A percentile compares a stretch with the other conserved stretches of the same genome.
Evolutionary conservation across 1,284 basidiomycete species (phyloP).

Genomic region (Lentinula novae-zelandiae): DNA sequence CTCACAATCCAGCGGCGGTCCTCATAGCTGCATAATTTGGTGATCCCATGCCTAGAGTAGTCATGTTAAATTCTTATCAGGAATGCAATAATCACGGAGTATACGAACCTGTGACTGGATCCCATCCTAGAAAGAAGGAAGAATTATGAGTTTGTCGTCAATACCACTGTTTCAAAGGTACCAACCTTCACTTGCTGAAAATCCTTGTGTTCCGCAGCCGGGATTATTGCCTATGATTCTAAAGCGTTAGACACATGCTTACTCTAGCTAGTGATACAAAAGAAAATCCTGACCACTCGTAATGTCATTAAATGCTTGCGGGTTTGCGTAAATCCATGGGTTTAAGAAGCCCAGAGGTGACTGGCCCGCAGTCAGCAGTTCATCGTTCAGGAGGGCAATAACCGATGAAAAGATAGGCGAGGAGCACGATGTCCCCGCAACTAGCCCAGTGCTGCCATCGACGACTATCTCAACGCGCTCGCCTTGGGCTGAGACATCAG

Average conservation of each 20-base stretch:
- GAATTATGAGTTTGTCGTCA: not conserved
- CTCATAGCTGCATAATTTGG: conserved; percentile 5
- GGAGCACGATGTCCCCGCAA: conserved; percentile 42
- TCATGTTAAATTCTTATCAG: not conserved
- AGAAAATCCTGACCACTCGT: not conserved
- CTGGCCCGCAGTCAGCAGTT: conserved; percentile 26
- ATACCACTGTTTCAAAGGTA: not conserved
- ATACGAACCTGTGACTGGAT: conserved; percentile 1
- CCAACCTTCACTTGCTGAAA: not conserved
- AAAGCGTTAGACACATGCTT: not conserved
- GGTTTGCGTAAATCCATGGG: conserved; percentile 26
- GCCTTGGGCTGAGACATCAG: conserved; percentile 60
- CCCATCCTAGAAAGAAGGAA: not conserved
- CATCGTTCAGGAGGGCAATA: conserved; percentile 35
- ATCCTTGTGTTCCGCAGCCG: conserved; percentile 7
- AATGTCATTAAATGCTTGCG: conserved; percentile 28
- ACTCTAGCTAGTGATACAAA: not conserved
- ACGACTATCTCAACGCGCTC: conserved; percentile 41
- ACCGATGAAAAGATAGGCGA: conserved; percentile 35
- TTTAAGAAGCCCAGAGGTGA: conserved; percentile 36
- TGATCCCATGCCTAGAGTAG: conserved; percentile 2
- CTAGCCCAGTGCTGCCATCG: conserved; percentile 27
- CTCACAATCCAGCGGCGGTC: conserved; percentile 2
- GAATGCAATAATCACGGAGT: not conserved
- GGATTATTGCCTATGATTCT: conserved; percentile 7